Conservation (phyloP, 768 basidiomycete genomes). For the Tulasnella calospora region DNA sequence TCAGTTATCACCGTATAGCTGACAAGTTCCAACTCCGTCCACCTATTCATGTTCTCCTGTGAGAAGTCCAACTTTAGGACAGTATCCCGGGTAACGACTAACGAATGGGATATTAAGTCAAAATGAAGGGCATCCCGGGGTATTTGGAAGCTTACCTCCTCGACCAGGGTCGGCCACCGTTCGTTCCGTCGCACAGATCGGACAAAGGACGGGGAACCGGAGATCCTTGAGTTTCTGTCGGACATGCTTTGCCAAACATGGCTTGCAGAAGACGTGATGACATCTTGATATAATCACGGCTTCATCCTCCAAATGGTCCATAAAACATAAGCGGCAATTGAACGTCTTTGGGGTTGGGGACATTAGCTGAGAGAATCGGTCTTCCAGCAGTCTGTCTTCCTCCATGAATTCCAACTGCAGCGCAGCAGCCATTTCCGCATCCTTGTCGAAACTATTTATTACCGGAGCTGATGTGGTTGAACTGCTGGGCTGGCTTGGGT, state of each 20-base stretch:
- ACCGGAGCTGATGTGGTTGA: background rate
- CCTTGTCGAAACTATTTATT: background rate
- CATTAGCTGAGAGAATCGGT: background rate
- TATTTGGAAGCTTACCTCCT: conserved; percentile 36
- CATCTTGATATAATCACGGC: conserved; percentile 47
- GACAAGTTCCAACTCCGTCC: conserved; percentile 47
- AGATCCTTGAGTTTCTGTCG: conserved; percentile 47
- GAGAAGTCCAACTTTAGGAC: conserved; percentile 46
- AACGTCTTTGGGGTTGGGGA: conserved; percentile 34
- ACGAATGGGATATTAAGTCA: background rate
- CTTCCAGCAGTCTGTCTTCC: background rate
- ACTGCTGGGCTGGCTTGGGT: background rate
- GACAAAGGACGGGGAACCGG: conserved; percentile 59
- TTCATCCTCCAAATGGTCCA: conserved; percentile 43
- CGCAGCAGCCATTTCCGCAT: background rate
- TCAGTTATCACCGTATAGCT: conserved; percentile 43
- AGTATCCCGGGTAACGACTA: conserved; percentile 42
- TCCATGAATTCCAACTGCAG: conserved; percentile 10
- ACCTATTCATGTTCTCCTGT: conserved; percentile 41
- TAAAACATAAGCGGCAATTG: conserved; percentile 54
- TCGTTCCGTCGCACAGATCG: conserved; percentile 43
- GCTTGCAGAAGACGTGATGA: conserved; percentile 50
- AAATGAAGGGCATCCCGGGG: background rate
- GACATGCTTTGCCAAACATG: conserved; percentile 47
- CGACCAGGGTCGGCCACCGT: conserved; percentile 16